Base-by-base conservation (phyloP, 495 filamentous ascomycete species). In the Diplogelasinospora grovesii region DNA sequence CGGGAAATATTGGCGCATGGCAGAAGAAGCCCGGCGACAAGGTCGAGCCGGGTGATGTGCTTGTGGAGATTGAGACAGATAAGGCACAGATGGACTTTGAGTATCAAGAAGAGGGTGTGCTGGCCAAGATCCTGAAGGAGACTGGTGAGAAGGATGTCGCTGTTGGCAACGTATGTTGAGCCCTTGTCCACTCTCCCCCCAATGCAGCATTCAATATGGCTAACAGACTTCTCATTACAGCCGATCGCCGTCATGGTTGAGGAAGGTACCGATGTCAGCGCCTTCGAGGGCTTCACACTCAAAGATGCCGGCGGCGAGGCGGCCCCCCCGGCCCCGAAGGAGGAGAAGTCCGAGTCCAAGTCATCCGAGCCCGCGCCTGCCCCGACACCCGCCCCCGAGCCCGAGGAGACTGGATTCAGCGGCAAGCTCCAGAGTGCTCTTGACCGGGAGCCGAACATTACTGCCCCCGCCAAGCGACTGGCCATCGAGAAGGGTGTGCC, bases 41-140 rank as follows among this genome's bases (percentile, higher is more conserved):
- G 38, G 81, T 99, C 57, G 64, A 77, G 42, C 89, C 93, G 31
- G 93, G 93, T 57, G 93, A 99, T 66, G 89, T 97, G n/a, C 68
- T 99, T 43, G 93, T 97, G 21, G 93, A 99, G 73, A 97, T 99
- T 59, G 93, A 99, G 73, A 99, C 93, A 57, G 93, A 99, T 66
- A 99, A 99, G 75, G 93, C 93, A 28, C 93, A 99, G 67, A 99
- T 99, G 93, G 93, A 99, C 73, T 99, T 99, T 56, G 93, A 99
- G 66, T 99, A 93, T 65, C 93, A 99, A 66, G 92, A 99, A 49
- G 92, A 99, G 60, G 92, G 93, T 70, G 74, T 94, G 23, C 69
- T 99, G 41, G 93, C 93, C 43, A 97, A 96, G 77, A 77, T 97
- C 45, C 65, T 99, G 63, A 94, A 88, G 70, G 85, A 95, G 2